Evolutionary conservation across 169 alveolate species (phyloP), one percentile per base, ranked within the genome.

Genomic region (Plasmodium vivax): DNA sequence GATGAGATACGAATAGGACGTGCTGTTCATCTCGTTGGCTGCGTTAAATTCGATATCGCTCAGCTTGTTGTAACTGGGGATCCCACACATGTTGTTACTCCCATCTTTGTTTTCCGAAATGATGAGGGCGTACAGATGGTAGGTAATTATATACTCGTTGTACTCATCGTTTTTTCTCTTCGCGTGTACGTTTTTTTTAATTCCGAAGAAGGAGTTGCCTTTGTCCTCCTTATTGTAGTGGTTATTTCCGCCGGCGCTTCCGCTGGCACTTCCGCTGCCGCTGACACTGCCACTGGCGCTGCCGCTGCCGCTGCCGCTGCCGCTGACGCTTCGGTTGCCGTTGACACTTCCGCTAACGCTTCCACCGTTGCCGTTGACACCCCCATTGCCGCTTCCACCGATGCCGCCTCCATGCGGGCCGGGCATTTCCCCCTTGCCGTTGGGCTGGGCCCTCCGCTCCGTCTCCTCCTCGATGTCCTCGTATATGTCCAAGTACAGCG

Each of bases 401-500:
- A 12, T n/a, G 19, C 85, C 32, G 1, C 19, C 12, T 0, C 27
- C 32, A 0, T 83, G 43, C 23, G 41, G 32, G 45, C 90, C 84
- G 23, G 43, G 80, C 9, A 85, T 95, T 34, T 85, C 74, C 1
- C 94, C 73, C 56, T 68, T 94, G 38, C 83, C 93, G 68, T 84
- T 93, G 85, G 84, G 92, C 9, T 71, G 41, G 16, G 75, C 47
- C 71, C 83, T 72, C 30, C 79, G 54, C 14, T 82, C 85, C n/a
- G 79, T 36, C n/a, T 72, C 71, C 41, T 96, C 97, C 74, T 62
- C 94, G 16, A 54, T 92, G 4, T 93, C 96, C 56, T 90, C 96
- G 58, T 79, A 93, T 23, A 97, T 97, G 54, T 98, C 99, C 10
- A 98, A 80, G 72, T 98, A 93, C 93, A 98, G 94, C 23, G 99